phyloP scores from a whole-genome alignment of 176 grass and related monocot species.

The Pontederia paniculata region DNA sequence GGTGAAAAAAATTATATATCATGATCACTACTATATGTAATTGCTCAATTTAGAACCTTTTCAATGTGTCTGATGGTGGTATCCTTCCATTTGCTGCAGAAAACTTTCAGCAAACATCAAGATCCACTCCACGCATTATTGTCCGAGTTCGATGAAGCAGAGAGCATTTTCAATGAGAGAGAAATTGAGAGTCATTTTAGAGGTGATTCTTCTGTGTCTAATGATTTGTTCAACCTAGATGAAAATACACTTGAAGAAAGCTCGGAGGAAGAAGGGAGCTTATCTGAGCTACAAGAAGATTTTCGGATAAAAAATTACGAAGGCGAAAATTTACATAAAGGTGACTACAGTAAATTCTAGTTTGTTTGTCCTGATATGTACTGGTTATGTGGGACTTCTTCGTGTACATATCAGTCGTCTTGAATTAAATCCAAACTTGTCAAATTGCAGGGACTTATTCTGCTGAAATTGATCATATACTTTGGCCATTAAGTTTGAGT shows the following conservation, averaged over 20 bases:
- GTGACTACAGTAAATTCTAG: not conserved
- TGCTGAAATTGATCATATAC: too few species aligned
- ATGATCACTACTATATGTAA: too few species aligned
- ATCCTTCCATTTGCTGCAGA: constrained; percentile 23
- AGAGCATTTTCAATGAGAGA: constrained; percentile 39
- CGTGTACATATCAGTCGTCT: too few species aligned
- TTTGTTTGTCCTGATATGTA: too few species aligned
- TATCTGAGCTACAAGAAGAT: not conserved
- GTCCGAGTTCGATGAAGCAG: constrained; percentile 89
- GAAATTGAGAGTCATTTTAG: constrained; percentile 18
- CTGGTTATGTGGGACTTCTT: too few species aligned
- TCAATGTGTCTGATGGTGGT: too few species aligned
- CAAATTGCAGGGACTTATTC: too few species aligned
- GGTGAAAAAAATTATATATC: too few species aligned
- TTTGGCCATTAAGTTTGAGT: too few species aligned
- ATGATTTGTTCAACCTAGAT: constrained; percentile 8
- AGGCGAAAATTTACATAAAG: not conserved
- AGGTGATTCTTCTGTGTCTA: constrained; percentile 5
- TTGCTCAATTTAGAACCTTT: too few species aligned
- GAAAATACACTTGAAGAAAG: constrained; percentile 18
- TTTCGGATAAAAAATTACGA: not conserved
- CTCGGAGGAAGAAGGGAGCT: constrained; percentile 19
- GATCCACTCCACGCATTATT: constrained; percentile 22
- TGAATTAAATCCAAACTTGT: too few species aligned
- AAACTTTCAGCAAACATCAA: constrained; percentile 23